Base-by-base conservation (phyloP, 306 rosid genomes). In the Corylus avellana region DNA sequence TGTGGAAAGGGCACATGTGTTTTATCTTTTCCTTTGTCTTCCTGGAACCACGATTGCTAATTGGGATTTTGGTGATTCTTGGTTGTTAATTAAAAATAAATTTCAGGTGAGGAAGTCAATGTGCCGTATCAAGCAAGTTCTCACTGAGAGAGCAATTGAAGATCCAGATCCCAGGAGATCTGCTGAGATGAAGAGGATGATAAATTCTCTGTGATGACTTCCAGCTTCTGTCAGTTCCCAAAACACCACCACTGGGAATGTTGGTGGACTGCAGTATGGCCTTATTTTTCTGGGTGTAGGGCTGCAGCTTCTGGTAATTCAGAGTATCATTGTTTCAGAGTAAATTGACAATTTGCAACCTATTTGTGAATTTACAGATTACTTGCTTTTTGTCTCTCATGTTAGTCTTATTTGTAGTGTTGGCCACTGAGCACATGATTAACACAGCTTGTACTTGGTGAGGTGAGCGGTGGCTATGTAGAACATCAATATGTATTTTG, bases 81-180 rank as follows among this genome's bases (percentile, higher is more conserved):
- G 56, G n/a, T 73, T 8, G 74, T 54, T 10, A 37, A 57, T 5
- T 47, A 58, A 50, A 69, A 71, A 83, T 78, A 87, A 78, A 79
- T 84, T 74, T 81, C 82, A 95, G 98, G 98, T 95, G 86, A 89
- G 98, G 72, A 95, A 91, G 90, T 92, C 98, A 18, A 91, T 95
- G 98, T 95, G 98, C 76, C 97, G 97, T 79, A 91, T 95, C 89
- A 95, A 95, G 88, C 98, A 95, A 0, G 97, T 95, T 49, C 97
- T 92, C 70, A 95, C 97, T 0, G 98, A 95, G 87, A 90, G 97
- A 75, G 98, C 97, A 71, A 90, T 91, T 49, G 97, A 90, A 13
- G 98, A 95, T n/a, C 95, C 97, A 29, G 97, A 95, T 80, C 87
- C 95, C 25, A 88, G 98, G 85, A 91, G 98, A 90, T 82, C 96